Evolutionary conservation across 2,329 filamentous ascomycete genomes (phyloP).

Genomic region (Xylariaceae sp.): DNA sequence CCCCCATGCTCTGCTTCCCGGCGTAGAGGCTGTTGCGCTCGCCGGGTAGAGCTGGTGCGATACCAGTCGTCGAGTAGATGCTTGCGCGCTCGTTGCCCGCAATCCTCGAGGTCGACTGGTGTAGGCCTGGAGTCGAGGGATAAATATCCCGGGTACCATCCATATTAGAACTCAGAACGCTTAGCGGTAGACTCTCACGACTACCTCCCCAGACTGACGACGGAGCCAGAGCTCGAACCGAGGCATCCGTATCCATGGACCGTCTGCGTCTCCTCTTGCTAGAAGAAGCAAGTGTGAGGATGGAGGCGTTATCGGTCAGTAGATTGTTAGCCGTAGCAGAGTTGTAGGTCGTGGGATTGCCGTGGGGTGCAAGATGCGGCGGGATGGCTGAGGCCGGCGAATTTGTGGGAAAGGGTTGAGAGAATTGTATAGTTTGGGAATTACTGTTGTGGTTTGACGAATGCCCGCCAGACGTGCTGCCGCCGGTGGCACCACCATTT

Average conservation of each 20-base stretch:
- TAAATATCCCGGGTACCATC: slow-evolving; percentile 55
- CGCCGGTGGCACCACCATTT: slow-evolving; percentile 51
- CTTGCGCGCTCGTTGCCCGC: slow-evolving; percentile 70
- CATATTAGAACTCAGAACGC: slow-evolving; percentile 76
- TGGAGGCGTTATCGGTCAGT: slow-evolving; percentile 84
- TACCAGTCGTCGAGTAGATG: slow-evolving; percentile 79
- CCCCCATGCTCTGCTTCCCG: slow-evolving; percentile 61
- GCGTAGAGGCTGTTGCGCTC: slow-evolving; percentile 86
- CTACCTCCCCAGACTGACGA: slow-evolving; percentile 83
- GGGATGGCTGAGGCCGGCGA: slow-evolving; percentile 77
- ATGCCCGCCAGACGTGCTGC: slow-evolving; percentile 45
- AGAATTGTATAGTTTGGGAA: slow-evolving; percentile 65
- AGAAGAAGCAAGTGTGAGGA: slow-evolving; percentile 82
- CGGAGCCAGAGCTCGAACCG: slow-evolving; percentile 82
- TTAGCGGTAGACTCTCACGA: slow-evolving; percentile 79
- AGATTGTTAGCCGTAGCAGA: slow-evolving; percentile 83
- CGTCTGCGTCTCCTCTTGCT: slow-evolving; percentile 78
- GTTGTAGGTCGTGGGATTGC: slow-evolving; percentile 74
- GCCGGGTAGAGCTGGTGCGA: slow-evolving; percentile 68
- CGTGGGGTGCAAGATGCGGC: slow-evolving; percentile 64
- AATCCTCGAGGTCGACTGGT: slow-evolving; percentile 53
- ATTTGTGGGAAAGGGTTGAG: slow-evolving; percentile 68
- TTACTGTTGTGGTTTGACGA: slow-evolving; percentile 53
- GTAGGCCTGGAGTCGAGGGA: slow-evolving; percentile 57
- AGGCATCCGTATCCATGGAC: slow-evolving; percentile 86